phyloP scores from a whole-genome alignment of 2,329 filamentous ascomycete genomes.

The Colletotrichum nymphaeae region DNA sequence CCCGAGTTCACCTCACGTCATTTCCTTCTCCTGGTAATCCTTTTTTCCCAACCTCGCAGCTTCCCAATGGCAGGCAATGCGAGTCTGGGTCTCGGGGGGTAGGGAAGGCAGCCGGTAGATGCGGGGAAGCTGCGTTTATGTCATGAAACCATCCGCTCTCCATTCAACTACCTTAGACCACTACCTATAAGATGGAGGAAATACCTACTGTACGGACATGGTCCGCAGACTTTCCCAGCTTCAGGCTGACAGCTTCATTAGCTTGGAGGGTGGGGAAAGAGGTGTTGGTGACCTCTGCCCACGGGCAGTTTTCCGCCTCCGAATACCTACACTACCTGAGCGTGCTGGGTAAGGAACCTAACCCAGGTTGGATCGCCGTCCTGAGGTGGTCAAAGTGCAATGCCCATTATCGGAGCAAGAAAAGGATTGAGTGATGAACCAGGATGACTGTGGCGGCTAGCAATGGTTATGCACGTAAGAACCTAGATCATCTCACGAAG shows the following conservation, averaged over 20 bases:
- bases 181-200: too few relatives aligned
- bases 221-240: too few relatives aligned
- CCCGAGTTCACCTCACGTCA: background rate
- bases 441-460: constrained; percentile 8
- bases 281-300: too few relatives aligned
- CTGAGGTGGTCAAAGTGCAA: background rate
- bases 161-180: background rate
- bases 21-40: background rate
- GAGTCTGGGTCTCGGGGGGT: background rate
- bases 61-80: background rate
- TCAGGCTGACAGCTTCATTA: background rate
- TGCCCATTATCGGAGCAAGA: too few relatives aligned
- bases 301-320: too few relatives aligned
- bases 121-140: constrained; percentile 19
- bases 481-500: background rate
- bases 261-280: background rate
- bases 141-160: background rate
- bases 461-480: background rate
- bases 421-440: background rate
- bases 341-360: too few relatives aligned
- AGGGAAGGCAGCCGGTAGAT: constrained; percentile 1
- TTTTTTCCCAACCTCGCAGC: background rate
- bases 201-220: too few relatives aligned
- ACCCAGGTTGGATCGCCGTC: background rate
- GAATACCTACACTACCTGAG: too few relatives aligned